A percentile compares a stretch with the other conserved stretches of the same genome.
Conservation (phyloP, 192 early-diverging fungal genomes). For the Kickxella alabastrina region DNA sequence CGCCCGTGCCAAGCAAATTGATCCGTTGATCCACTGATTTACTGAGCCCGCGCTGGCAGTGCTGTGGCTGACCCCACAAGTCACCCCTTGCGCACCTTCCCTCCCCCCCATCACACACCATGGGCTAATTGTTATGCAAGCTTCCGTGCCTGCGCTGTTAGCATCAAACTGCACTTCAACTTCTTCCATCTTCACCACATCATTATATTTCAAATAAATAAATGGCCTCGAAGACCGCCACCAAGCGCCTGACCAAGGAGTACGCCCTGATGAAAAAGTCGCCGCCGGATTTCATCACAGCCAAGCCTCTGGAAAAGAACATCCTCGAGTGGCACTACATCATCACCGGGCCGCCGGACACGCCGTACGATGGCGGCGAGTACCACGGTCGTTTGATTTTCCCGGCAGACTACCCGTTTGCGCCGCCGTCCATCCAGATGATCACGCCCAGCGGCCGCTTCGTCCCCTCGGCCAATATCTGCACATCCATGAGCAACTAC, state of each 20-base stretch:
- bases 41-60: too few relatives aligned
- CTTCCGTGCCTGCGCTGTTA: too few relatives aligned
- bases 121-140: too few relatives aligned
- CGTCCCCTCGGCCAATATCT: slow-evolving; percentile 90
- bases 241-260: slow-evolving; percentile 74
- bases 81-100: too few relatives aligned
- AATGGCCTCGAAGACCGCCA: slow-evolving; percentile 78
- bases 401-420: slow-evolving; percentile 95
- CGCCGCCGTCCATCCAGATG: slow-evolving; percentile 76
- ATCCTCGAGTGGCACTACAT: slow-evolving; percentile 99
- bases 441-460: slow-evolving; percentile 85
- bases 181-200: too few relatives aligned
- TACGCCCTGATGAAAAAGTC: slow-evolving; percentile 68
- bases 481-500: slow-evolving; percentile 87
- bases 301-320: slow-evolving; percentile 90
- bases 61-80: too few relatives aligned
- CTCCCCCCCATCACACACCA: too few relatives aligned
- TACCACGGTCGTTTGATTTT: slow-evolving; percentile 92
- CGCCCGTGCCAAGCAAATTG: too few relatives aligned
- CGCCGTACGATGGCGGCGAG: slow-evolving; percentile 77
- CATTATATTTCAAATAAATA: not conserved
- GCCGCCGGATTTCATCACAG: slow-evolving; percentile 83
- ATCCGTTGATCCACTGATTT: not conserved
- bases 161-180: too few relatives aligned
- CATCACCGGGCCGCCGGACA: slow-evolving; percentile 78